Conservation (phyloP, 208 protist genomes). For the Trypanosoma caninum region DNA sequence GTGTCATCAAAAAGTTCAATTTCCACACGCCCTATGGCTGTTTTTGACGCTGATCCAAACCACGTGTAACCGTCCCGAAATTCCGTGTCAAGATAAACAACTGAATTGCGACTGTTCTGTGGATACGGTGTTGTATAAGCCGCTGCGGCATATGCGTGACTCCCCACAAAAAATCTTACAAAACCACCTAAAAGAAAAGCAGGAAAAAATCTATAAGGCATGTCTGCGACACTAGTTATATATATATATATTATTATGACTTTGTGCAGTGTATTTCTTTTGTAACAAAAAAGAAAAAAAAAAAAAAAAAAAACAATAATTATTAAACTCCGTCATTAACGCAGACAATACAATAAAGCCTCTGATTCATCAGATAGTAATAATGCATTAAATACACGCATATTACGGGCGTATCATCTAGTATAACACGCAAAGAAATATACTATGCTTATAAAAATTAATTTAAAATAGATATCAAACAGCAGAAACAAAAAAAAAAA, state of each 20-base stretch:
- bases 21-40: slow-evolving; percentile 86
- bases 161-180: slow-evolving; percentile 22
- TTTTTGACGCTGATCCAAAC: slow-evolving; percentile 35
- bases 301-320: slow-evolving; percentile 8
- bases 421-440: too few relatives aligned
- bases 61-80: slow-evolving; percentile 39
- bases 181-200: slow-evolving; percentile 41
- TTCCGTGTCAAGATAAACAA: slow-evolving; percentile 84
- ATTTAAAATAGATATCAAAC: too few relatives aligned
- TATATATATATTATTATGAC: neutral
- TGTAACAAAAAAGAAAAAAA: slow-evolving; percentile 7
- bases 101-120: slow-evolving; percentile 61
- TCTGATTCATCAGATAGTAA: too few relatives aligned
- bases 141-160: slow-evolving; percentile 25
- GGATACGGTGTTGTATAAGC: slow-evolving; percentile 58
- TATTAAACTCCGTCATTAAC: slow-evolving; percentile 5
- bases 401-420: too few relatives aligned
- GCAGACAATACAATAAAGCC: too few relatives aligned
- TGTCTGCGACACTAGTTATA: neutral
- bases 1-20: slow-evolving; percentile 94
- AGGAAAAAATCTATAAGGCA: slow-evolving; percentile 49
- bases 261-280: neutral
- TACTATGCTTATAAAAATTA: too few relatives aligned
- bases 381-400: too few relatives aligned
- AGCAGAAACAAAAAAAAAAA: too few relatives aligned